A percentile compares a stretch with the other conserved stretches of the same genome.
Evolutionary conservation across 148 eudicot genomes (phyloP).

Genomic region (Amaranthus hypochondriacus): DNA sequence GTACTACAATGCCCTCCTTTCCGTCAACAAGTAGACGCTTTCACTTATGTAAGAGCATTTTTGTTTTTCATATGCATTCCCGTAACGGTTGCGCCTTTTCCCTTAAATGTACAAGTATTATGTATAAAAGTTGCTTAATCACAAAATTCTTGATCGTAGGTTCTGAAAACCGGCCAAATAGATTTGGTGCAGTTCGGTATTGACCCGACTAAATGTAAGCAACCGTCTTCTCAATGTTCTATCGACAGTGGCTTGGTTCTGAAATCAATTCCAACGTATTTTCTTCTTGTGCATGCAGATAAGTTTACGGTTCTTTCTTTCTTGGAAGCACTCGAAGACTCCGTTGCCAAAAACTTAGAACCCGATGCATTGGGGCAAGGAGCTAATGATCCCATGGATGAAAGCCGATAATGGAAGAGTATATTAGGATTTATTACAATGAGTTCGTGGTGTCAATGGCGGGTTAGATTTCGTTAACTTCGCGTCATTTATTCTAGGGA

Average conservation of each 20-base stretch:
- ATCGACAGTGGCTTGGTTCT: neutral
- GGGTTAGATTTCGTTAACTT: neutral
- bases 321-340: conserved; percentile 98
- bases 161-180: conserved; percentile 86
- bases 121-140: neutral
- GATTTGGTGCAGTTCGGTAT: conserved; percentile 94
- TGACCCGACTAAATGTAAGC: conserved; percentile 94
- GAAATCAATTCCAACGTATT: neutral
- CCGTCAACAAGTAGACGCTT: conserved; percentile 96
- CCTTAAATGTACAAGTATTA: neutral
- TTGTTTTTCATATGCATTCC: neutral
- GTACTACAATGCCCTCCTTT: conserved; percentile 93
- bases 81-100: neutral
- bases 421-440: neutral
- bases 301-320: conserved; percentile 88
- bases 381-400: conserved; percentile 63
- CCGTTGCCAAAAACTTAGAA: conserved; percentile 41
- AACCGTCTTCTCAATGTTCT: neutral
- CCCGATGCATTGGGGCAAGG: conserved; percentile 35
- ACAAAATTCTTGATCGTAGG: conserved; percentile 36
- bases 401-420: conserved; percentile 47
- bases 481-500: neutral
- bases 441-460: neutral
- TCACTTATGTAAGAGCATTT: conserved; percentile 69
- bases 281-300: conserved; percentile 40